These are phyloP conservation scores for Podospora pseudoanserina DNA, from an alignment of 495 filamentous ascomycete genomes.

Conservation along the genomic window DNA sequence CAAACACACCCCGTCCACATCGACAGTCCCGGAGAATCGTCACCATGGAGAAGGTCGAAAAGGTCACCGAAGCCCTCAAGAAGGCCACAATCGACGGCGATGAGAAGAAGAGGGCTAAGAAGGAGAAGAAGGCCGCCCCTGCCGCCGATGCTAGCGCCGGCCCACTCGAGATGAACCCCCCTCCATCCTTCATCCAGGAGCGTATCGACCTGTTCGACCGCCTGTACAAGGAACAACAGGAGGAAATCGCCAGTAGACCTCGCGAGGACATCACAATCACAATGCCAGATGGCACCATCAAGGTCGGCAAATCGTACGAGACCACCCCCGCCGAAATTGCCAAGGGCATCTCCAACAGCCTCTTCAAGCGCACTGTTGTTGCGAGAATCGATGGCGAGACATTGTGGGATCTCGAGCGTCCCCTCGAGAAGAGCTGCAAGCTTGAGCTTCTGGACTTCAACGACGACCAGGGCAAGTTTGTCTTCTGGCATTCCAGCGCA, in stretches of 20 bases:
- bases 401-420: slow-evolving; percentile 89
- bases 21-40: slow-evolving; percentile 6
- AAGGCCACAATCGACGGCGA: slow-evolving; percentile 32
- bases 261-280: slow-evolving; percentile 65
- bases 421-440: slow-evolving; percentile 74
- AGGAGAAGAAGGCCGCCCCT: slow-evolving; percentile 43
- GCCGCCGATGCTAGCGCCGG: slow-evolving; percentile 34
- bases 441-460: slow-evolving; percentile 82
- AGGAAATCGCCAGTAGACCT: slow-evolving; percentile 62
- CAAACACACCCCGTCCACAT: neutral
- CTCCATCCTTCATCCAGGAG: slow-evolving; percentile 75
- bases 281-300: slow-evolving; percentile 58
- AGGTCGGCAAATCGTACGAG: slow-evolving; percentile 65
- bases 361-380: slow-evolving; percentile 74
- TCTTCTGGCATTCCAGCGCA: slow-evolving; percentile 76
- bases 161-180: slow-evolving; percentile 58
- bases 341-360: slow-evolving; percentile 61
- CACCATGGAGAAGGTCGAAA: slow-evolving; percentile 33
- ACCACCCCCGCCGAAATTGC: slow-evolving; percentile 67
- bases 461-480: slow-evolving; percentile 68
- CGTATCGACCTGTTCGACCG: slow-evolving; percentile 84
- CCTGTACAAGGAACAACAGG: slow-evolving; percentile 76
- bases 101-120: slow-evolving; percentile 34
- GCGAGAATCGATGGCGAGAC: slow-evolving; percentile 69
- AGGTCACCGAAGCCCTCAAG: slow-evolving; percentile 35